phyloP scores from a whole-genome alignment of 768 basidiomycete species.

The Floccularia luteovirens region DNA sequence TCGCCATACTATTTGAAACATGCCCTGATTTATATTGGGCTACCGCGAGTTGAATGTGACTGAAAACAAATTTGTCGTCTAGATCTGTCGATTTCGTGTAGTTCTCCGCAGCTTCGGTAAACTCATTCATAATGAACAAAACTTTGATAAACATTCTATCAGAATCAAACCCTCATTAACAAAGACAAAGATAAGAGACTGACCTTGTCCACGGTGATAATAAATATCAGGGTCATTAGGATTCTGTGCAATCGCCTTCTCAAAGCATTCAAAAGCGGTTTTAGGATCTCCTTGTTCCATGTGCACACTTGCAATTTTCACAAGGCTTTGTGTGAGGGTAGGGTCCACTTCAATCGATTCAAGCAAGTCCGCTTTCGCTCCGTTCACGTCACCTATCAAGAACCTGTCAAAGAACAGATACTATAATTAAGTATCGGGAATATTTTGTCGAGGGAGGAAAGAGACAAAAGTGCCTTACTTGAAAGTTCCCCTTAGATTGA shows the following conservation, averaged over 20 bases:
- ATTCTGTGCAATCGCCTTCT: conserved; percentile 78
- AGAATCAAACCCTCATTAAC: not conserved
- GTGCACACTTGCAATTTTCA: conserved; percentile 94
- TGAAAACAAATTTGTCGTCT: conserved; percentile 88
- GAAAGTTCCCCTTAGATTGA: conserved; percentile 94
- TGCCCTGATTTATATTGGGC: conserved; percentile 91
- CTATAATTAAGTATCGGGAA: not conserved
- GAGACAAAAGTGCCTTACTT: conserved; percentile 45
- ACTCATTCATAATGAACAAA: conserved; percentile 92
- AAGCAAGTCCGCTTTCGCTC: conserved; percentile 79
- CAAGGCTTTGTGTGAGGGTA: conserved; percentile 77
- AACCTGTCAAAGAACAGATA: conserved; percentile 43
- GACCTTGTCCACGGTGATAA: conserved; percentile 97
- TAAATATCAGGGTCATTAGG: conserved; percentile 89
- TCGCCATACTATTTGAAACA: conserved; percentile 77
- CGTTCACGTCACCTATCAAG: conserved; percentile 75
- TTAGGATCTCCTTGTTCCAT: conserved; percentile 89
- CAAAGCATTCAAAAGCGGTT: conserved; percentile 86
- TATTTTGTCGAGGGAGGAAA: no score
- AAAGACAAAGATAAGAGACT: conserved; percentile 9
- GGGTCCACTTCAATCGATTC: conserved; percentile 65
- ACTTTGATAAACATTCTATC: conserved; percentile 37
- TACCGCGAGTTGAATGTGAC: conserved; percentile 94
- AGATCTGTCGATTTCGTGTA: conserved; percentile 87
- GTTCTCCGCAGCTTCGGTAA: conserved; percentile 77